phyloP scores from a whole-genome alignment of 2,329 filamentous ascomycete genomes.

The Apiospora kogelbergensis region DNA sequence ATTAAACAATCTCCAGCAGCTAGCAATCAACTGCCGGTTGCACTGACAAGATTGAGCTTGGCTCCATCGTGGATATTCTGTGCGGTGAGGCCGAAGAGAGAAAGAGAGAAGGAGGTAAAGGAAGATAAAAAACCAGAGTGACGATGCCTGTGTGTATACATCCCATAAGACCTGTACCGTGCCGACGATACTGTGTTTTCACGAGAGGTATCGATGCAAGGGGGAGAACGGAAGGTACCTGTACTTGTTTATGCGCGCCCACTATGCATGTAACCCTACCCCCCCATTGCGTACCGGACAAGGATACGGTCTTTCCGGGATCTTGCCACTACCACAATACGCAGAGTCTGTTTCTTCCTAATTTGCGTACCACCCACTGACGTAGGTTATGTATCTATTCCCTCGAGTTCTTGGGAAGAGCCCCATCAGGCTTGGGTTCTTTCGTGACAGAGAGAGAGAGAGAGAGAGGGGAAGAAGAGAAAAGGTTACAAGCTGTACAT shows the following conservation, averaged over 20 bases:
- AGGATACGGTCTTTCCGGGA: neutral
- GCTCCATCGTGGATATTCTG: neutral
- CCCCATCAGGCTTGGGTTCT: neutral
- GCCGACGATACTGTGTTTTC: neutral
- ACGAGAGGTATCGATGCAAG: neutral
- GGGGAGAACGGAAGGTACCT: neutral
- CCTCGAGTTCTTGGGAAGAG: neutral
- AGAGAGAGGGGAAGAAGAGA: neutral
- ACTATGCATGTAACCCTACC: neutral
- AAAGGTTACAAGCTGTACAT: neutral
- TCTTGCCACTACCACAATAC: conserved; percentile 6
- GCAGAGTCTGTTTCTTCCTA: conserved; percentile 1
- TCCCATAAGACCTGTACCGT: neutral
- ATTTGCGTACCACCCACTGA: conserved; percentile 6
- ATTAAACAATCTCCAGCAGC: neutral
- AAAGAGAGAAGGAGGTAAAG: neutral
- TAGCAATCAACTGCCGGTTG: neutral
- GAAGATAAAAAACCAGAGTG: neutral
- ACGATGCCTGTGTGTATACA: neutral
- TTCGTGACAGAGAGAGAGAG: too few species aligned
- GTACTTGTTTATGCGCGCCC: neutral
- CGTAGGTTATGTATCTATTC: neutral
- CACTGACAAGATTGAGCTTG: neutral
- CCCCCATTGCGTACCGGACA: neutral
- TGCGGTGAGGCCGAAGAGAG: conserved; percentile 1